Evolutionary conservation across 176 grass and related monocot species (phyloP).

Genomic region (Tillandsia leiboldiana): DNA sequence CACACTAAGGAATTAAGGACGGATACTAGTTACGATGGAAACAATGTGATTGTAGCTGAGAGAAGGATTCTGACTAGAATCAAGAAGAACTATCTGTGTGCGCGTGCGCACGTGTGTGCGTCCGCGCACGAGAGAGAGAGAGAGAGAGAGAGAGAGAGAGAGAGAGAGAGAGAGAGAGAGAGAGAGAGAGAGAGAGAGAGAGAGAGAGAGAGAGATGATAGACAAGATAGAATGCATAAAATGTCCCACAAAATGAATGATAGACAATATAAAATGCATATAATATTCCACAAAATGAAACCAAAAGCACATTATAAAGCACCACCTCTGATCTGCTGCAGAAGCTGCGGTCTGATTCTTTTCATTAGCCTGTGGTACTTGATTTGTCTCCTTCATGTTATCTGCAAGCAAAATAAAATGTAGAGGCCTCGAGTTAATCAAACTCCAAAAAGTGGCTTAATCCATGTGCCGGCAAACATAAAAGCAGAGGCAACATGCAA

Average conservation of each 20-base stretch:
- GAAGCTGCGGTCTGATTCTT: slow-evolving; percentile 2
- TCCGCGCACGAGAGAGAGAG: too few species aligned
- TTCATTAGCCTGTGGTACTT: slow-evolving; percentile 5
- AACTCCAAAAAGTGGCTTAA: neutral
- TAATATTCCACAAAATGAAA: neutral
- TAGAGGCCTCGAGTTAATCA: neutral
- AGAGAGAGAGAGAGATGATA: neutral
- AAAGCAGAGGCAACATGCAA: too few species aligned
- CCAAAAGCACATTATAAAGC: neutral
- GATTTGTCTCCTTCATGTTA: slow-evolving; percentile 58
- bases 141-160: too few species aligned
- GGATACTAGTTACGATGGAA: too few species aligned
- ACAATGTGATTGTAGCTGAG: too few species aligned
- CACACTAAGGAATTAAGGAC: too few species aligned
- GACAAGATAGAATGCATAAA: neutral
- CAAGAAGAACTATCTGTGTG: too few species aligned
- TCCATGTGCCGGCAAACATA: too few species aligned
- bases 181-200: too few species aligned
- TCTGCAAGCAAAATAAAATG: slow-evolving; percentile 47
- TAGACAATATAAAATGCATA: slow-evolving; percentile 3
- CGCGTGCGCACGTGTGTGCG: too few species aligned
- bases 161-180: too few species aligned
- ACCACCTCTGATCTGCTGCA: slow-evolving; percentile 13
- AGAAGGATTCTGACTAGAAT: too few species aligned
- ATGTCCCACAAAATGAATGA: neutral